Evolutionary conservation across 1,284 basidiomycete genomes (phyloP), one percentile per base, ranked within the genome.

Genomic region (Ceratobasidium sp.): DNA sequence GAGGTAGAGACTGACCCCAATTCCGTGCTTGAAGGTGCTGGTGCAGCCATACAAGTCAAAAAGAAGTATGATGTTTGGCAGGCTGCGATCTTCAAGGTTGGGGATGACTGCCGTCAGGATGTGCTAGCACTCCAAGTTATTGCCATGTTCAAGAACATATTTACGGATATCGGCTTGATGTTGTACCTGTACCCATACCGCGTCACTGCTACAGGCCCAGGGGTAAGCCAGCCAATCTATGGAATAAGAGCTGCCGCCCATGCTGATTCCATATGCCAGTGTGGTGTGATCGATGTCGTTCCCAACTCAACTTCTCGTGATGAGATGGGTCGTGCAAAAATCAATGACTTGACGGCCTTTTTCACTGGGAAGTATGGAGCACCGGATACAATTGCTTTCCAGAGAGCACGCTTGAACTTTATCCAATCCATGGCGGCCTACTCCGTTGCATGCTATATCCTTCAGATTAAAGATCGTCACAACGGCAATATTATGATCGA

Each of bases 141-240:
- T 72, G 97, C 97, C 8, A 98, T 99, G 93, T 97, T 99, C 85
- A 99, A 99, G 80, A 98, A 97, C 77, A 91, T 98, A 71, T 99
- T 96, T 79, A 91, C 85, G 13, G 76, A 76, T 70, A 86, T 96
- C 60, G 97, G 97, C 0, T 80, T 99, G 67, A 92, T 90, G 19
- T 81, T 98, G 30, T 98, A 99, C 75, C 84, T 99, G 27, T 96
- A 88, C 78, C 97, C 97, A 0, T 99, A 99, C 77, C 87, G 96
- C 54, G 97, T 99, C 14, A 98, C 95, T 6, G 96, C 97, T 0
- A 99, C 97, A 1, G 95, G 87, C 9, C 95, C 97, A 2, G 97
- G 97, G 11, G 93, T 95, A 77, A 76, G 90, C 81, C 27, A 76
- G 90, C 81, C 27, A 60, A 58, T 9, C 36, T 33, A 30, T 46